These are phyloP conservation scores for Mucor sp. DNA, from an alignment of 371 early-diverging fungal genomes.

Conservation along the genomic window DNA sequence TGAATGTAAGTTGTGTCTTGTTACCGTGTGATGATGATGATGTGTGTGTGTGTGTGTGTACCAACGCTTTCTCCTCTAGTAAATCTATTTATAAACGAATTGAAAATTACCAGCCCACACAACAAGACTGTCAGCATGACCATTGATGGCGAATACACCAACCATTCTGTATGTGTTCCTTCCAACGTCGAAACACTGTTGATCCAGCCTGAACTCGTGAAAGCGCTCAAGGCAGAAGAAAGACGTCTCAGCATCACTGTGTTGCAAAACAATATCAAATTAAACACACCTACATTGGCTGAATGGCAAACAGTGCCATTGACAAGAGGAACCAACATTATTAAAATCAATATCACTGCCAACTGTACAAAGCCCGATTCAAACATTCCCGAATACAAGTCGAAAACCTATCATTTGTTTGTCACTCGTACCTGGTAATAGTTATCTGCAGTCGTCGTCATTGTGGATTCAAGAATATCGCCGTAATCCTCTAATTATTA, in stretches of 20 bases:
- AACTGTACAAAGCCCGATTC: constrained; percentile 34
- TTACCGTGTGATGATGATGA: too few relatives aligned
- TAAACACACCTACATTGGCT: constrained; percentile 20
- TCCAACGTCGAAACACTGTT: constrained; percentile 23
- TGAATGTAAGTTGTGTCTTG: constrained; percentile 1
- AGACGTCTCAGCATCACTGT: constrained; percentile 31
- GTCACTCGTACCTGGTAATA: constrained; percentile 31
- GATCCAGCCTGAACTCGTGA: constrained; percentile 27
- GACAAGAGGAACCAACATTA: constrained; percentile 29
- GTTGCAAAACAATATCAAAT: constrained; percentile 35
- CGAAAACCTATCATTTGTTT: constrained; percentile 43
- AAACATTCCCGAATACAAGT: constrained; percentile 32
- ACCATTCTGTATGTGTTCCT: constrained; percentile 36
- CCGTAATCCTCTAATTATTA: neutral
- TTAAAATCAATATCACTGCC: constrained; percentile 41
- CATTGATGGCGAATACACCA: constrained; percentile 31
- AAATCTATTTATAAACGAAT: constrained; percentile 15
- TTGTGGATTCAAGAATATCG: too few relatives aligned
- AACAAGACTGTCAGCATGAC: constrained; percentile 13
- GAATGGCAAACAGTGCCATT: constrained; percentile 31
- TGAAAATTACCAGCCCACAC: neutral
- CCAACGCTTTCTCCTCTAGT: neutral
- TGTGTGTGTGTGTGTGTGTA: too few relatives aligned
- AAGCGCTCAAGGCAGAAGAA: constrained; percentile 22
- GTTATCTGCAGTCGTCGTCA: too few relatives aligned